Conservation (phyloP, 129 eudicot genomes). For the Helianthus annuus region HanXRQr2.0-SUNRISE NC_035441.2:184337435-184337934, state of each 20-base stretch:
- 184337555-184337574: conserved; percentile 2
- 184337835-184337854: conserved; percentile 18
- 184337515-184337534: conserved; percentile 19
- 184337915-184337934: conserved; percentile 22
- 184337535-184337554: conserved; percentile 26
- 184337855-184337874: conserved; percentile 17
- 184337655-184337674: conserved; percentile 20
- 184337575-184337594: conserved; percentile 14
- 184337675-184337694: conserved; percentile 3
- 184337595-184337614: conserved; percentile 29
- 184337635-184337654: conserved; percentile 13
- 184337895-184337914: conserved; percentile 3
- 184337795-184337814: conserved; percentile 10
- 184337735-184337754: conserved; percentile 4
- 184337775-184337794: background rate
- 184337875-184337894: conserved; percentile 5
- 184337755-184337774: conserved; percentile 15
- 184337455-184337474: background rate
- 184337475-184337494: background rate
- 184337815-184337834: conserved; percentile 24
- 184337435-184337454: background rate
- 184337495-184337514: conserved; percentile 1
- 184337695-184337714: background rate
- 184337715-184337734: conserved; percentile 23
- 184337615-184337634: conserved; percentile 31